Evolutionary conservation across 169 alveolate species (phyloP), one percentile per base, ranked within the genome.

Genomic region (Eimeria sp.): DNA sequence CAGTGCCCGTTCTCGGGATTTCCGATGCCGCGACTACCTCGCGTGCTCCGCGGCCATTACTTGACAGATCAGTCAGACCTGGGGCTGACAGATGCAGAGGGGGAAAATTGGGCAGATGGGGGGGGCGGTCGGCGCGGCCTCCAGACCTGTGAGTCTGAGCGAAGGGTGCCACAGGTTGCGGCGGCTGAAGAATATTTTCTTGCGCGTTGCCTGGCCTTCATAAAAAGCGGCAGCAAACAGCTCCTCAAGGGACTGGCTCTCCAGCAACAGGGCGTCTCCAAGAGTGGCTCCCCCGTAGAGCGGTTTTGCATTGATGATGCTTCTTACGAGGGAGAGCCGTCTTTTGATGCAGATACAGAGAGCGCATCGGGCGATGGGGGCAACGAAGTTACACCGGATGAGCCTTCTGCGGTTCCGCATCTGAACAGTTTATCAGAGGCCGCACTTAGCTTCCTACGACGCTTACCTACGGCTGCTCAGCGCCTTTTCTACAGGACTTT

Each of bases 1-100:
- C 78, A 64, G 71, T 94, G 96, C 80, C 96, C 96, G 27, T 94
- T 94, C 68, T 82, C 96, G 60, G 96, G 96, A 33, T 94, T 94
- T 89, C 96, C 96, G 33, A 30, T 94, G 68, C 96, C 96, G 6
- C 78, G 78, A 40, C 88, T 94, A 20, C 96, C 96, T 66, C 85
- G 87, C 14, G 89, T 58, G 60, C 43, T 94, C 58, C 88, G 93
- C 23, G 96, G 96, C 43, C 90, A 83, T 64, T 94, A 94, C 80
- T n/a, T 94, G 18, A 94, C 96, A 0, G 96, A 94, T 37, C 83
- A 58, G 87, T 94, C 96, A 40, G 96, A 94, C 80, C 37, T 89
- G 43, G 96, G 96, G 4, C 80, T 94, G 33, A 94, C 96, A 23
- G 96, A 94, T 68, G 89, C 78, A 62, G 96, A 94, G 58, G 96